Conservation (phyloP, 305 asterid species). For the Solanum hybrid region DNA sequence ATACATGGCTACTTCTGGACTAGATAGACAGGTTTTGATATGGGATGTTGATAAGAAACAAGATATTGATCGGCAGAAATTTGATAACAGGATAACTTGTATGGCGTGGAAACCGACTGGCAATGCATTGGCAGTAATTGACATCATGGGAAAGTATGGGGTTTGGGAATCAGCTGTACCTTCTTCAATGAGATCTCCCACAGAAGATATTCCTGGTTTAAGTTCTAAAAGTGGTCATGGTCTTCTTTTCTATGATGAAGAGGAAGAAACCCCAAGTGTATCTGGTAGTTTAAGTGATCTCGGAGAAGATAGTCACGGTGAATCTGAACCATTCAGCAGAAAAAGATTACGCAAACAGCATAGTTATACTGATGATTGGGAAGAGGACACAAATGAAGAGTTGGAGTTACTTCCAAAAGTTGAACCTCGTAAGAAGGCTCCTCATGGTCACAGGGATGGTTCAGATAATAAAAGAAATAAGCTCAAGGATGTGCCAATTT, state of each 20-base stretch:
- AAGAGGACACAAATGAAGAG: slow-evolving; percentile 43
- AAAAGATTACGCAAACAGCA: slow-evolving; percentile 59
- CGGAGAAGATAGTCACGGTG: slow-evolving; percentile 64
- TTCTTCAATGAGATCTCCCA: slow-evolving; percentile 87
- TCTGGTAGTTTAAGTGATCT: slow-evolving; percentile 71
- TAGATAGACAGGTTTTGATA: slow-evolving; percentile 73
- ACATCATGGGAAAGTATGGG: slow-evolving; percentile 78
- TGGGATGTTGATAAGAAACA: slow-evolving; percentile 94
- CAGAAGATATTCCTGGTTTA: slow-evolving; percentile 66
- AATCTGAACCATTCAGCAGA: slow-evolving; percentile 51
- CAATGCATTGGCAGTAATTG: slow-evolving; percentile 85
- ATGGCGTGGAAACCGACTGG: slow-evolving; percentile 97
- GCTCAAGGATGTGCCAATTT: slow-evolving; percentile 21
- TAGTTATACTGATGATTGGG: slow-evolving; percentile 47
- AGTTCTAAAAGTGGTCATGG: slow-evolving; percentile 48
- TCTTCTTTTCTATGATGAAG: slow-evolving; percentile 61
- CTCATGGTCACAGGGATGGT: slow-evolving; percentile 34
- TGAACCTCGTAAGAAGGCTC: slow-evolving; percentile 53
- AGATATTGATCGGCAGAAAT: slow-evolving; percentile 90
- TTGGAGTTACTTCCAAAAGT: slow-evolving; percentile 40
- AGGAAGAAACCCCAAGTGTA: slow-evolving; percentile 60
- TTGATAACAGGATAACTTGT: slow-evolving; percentile 59
- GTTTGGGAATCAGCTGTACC: slow-evolving; percentile 92
- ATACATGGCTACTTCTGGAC: slow-evolving; percentile 89
- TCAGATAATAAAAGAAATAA: slow-evolving; percentile 29